Evolutionary conservation across 768 basidiomycete species (phyloP), one percentile per base, ranked within the genome.

Genomic region (Russula abietina): DNA sequence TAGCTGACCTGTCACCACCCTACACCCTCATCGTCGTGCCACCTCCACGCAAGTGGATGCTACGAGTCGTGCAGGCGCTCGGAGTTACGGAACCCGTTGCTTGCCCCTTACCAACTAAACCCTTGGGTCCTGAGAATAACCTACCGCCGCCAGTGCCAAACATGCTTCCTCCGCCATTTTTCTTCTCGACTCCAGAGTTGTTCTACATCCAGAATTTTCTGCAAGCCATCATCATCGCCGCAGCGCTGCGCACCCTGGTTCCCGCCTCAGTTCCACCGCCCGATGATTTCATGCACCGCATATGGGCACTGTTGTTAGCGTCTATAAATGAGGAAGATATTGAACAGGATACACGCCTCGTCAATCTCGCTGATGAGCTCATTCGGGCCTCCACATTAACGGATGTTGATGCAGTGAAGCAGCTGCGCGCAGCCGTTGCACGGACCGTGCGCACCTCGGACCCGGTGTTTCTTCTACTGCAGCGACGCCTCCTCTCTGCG

Each of bases 311-410:
- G 12, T 79, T 90, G 24, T 78, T 78, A 64, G 73, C 77, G 19
- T 86, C 88, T 66, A 79, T 88, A 49, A 73, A 78, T 1, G 77
- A 74, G 46, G 73, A 73, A 41, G 57, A 73, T 0, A 72, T 64
- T n/a, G 65, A 72, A 22, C 69, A 71, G 16, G 71, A 73, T 22
- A 85, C 84, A 19, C 87, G 85, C 68, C 71, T 89, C 41, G 70
- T 84, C 51, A 84, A 90, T 70, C 80, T 91, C 28, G 86, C 85
- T 0, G 89, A 90, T 69, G 89, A 91, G 70, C 83, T 90, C 50
- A 71, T 89, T 33, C 83, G 80, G 26, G 82, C 82, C 6, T 79
- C 79, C 33, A 73, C 74, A 32, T 70, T 67, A 2, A 55, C 75
- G 22, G 68, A 74, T 46, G 76, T 78, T 2, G 82, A 83, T 62